Evolutionary conservation across 2,329 filamentous ascomycete genomes (phyloP).

Genomic region (Dactylella cylindrospora): DNA sequence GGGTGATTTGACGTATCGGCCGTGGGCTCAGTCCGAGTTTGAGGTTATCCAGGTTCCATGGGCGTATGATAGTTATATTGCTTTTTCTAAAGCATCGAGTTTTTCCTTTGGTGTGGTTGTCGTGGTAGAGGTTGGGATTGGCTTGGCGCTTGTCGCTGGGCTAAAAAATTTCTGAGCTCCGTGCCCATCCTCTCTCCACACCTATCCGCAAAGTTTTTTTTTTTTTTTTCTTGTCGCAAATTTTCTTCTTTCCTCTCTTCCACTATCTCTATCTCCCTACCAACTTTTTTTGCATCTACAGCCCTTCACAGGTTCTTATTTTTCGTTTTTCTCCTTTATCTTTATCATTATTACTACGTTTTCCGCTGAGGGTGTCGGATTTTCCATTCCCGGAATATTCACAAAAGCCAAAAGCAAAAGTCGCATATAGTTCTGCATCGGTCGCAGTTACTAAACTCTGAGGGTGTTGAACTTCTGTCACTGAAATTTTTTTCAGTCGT

Average conservation of each 20-base stretch:
- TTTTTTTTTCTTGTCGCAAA: slow-evolving; percentile 15
- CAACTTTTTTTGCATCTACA: slow-evolving; percentile 1
- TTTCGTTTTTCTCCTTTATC: slow-evolving; percentile 1
- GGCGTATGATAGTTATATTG: no score
- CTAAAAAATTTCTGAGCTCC: slow-evolving; percentile 22
- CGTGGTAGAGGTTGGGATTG: slow-evolving; percentile 17
- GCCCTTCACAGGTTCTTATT: background rate
- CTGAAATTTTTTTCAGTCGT: no score
- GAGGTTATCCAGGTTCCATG: no score
- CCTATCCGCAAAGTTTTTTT: slow-evolving; percentile 11
- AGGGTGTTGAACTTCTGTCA: slow-evolving; percentile 23
- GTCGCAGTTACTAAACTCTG: slow-evolving; percentile 35
- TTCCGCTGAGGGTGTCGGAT: slow-evolving; percentile 24
- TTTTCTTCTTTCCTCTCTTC: slow-evolving; percentile 4
- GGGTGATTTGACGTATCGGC: no score
- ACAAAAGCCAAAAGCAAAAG: slow-evolving; percentile 44
- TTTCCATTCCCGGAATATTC: slow-evolving; percentile 34
- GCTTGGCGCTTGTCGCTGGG: slow-evolving; percentile 15
- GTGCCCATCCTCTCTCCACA: slow-evolving; percentile 12
- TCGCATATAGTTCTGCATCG: slow-evolving; percentile 28
- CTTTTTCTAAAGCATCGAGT: no score
- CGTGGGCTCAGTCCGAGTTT: no score
- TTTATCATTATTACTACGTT: slow-evolving; percentile 16
- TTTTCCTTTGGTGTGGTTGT: background rate
- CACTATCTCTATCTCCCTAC: slow-evolving; percentile 6